phyloP scores from a whole-genome alignment of 208 protist genomes.

The Leishmania amazonensis region DNA sequence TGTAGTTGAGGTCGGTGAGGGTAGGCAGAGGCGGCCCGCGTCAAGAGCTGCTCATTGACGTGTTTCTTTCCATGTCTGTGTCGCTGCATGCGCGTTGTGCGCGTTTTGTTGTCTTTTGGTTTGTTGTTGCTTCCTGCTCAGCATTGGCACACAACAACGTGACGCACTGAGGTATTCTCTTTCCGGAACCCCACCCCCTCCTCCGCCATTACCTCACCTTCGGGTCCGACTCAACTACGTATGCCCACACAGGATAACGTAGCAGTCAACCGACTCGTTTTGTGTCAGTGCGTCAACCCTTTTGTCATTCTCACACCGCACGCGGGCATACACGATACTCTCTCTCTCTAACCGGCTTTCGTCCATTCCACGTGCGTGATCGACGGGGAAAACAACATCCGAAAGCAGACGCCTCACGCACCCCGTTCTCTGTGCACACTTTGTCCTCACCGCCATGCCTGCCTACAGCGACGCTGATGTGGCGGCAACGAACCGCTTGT shows the following conservation, averaged over 20 bases:
- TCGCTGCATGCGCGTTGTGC: not conserved
- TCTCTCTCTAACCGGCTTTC: not conserved
- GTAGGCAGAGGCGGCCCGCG: not conserved
- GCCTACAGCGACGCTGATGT: slow-evolving; percentile 33
- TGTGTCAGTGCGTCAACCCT: not conserved
- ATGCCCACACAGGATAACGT: not conserved
- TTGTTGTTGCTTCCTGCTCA: not conserved
- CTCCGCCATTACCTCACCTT: not conserved
- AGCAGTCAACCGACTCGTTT: not conserved
- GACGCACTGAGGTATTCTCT: not conserved
- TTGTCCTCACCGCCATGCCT: slow-evolving; percentile 26
- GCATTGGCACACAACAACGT: not conserved
- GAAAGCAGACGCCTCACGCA: not conserved
- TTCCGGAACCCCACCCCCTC: not conserved
- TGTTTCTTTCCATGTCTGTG: not conserved
- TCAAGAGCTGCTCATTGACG: not conserved
- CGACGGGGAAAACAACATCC: not conserved
- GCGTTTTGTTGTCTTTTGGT: not conserved
- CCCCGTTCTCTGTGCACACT: not conserved
- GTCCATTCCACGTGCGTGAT: not conserved
- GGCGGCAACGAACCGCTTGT: slow-evolving; percentile 40
- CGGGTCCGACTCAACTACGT: not conserved
- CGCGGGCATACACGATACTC: not conserved
- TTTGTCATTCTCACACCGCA: not conserved
- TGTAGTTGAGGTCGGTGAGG: not conserved